phyloP scores from a whole-genome alignment of 2,329 filamentous ascomycete genomes.

The Neonectria coccinea region DNA sequence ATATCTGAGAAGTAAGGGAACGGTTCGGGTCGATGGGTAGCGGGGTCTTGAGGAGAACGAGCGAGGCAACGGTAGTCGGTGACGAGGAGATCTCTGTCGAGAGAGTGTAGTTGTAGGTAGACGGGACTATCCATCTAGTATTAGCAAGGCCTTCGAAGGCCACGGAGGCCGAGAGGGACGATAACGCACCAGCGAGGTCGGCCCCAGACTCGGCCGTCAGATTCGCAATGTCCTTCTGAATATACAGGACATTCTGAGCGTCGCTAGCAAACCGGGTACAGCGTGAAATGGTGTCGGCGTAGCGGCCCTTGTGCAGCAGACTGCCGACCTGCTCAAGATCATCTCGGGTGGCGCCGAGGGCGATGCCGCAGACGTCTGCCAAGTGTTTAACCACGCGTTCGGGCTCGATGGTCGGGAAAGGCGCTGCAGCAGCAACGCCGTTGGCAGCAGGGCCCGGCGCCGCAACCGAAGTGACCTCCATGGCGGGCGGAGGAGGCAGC shows the following conservation, averaged over 20 bases:
- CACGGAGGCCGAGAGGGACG: neutral
- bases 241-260: constrained; percentile 87
- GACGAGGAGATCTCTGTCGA: constrained; percentile 85
- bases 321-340: constrained; percentile 87
- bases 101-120: constrained; percentile 80
- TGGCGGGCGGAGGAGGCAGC: constrained; percentile 49
- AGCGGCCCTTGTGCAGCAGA: constrained; percentile 78
- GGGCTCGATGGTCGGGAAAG: constrained; percentile 73
- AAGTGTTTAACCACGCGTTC: constrained; percentile 78
- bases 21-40: constrained; percentile 86
- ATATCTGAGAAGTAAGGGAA: constrained; percentile 88
- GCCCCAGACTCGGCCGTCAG: constrained; percentile 63
- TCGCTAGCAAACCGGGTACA: constrained; percentile 92
- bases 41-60: constrained; percentile 90
- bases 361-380: constrained; percentile 75
- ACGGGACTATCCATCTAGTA: constrained; percentile 50
- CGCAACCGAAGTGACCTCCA: constrained; percentile 66
- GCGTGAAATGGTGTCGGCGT: constrained; percentile 84
- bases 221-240: constrained; percentile 82
- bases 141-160: constrained; percentile 25
- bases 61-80: constrained; percentile 83
- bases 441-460: constrained; percentile 59
- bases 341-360: constrained; percentile 78
- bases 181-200: constrained; percentile 57
- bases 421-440: constrained; percentile 56